A percentile compares a stretch with the other conserved stretches of the same genome.
Conservation (phyloP, 139 green algal species). For the Tetraselmis chui region DNA sequence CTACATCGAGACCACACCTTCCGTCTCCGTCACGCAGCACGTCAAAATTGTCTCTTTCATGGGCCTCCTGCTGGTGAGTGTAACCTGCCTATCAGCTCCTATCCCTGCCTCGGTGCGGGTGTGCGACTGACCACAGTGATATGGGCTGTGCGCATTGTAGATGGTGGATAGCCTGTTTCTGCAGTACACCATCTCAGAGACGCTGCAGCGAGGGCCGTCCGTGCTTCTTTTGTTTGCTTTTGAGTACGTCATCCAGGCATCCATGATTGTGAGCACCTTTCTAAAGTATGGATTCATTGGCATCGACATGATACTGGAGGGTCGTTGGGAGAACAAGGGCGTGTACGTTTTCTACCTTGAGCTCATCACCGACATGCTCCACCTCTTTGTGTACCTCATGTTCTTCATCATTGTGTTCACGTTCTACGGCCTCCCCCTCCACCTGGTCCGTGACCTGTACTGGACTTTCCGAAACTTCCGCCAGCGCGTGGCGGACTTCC, state of each 20-base stretch:
- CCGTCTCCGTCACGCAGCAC: conserved; percentile 13
- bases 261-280: conserved; percentile 31
- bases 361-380: conserved; percentile 45
- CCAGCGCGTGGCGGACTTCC: conserved; percentile 37
- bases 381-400: conserved; percentile 48
- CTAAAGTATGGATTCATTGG: conserved; percentile 40
- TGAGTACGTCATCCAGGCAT: conserved; percentile 49
- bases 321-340: conserved; percentile 41
- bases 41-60: conserved; percentile 4
- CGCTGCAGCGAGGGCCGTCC: conserved; percentile 16
- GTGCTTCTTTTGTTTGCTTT: conserved; percentile 56
- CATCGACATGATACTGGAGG: conserved; percentile 34
- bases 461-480: conserved; percentile 49
- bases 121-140: background rate
- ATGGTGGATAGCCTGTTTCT: background rate
- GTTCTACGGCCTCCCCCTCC: conserved; percentile 49
- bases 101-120: too few species aligned
- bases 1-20: conserved; percentile 42
- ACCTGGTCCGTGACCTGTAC: conserved; percentile 46
- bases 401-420: conserved; percentile 61
- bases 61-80: conserved; percentile 8
- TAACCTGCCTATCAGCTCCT: too few species aligned
- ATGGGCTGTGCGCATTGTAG: background rate
- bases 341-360: conserved; percentile 55
- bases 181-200: background rate